Percentiles rank a stretch among this genome's conserved stretches.
Conservation (phyloP, 1,139 yeast genomes). For the Taphrina betulina region DNA sequence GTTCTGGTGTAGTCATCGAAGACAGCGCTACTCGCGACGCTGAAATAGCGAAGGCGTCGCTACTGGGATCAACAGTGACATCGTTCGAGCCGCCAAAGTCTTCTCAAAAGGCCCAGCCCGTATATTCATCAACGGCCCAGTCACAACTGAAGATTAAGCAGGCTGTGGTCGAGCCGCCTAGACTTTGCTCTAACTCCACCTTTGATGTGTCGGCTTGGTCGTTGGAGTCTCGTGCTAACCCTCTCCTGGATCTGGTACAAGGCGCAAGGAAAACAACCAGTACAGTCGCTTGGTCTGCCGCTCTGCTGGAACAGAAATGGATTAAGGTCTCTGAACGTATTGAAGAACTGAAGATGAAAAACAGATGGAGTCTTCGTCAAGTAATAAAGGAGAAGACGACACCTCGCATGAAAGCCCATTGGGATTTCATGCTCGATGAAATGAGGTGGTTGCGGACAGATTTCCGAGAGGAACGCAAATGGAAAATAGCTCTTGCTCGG, state of each 20-base stretch:
- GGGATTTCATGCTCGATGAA: conserved; percentile 76
- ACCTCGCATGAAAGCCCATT: conserved; percentile 56
- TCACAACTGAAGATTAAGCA: conserved; percentile 19
- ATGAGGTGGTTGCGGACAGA: conserved; percentile 83
- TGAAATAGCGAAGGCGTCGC: conserved; percentile 13
- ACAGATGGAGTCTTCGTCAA: conserved; percentile 89
- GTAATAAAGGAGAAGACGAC: conserved; percentile 75
- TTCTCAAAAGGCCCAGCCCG: background rate
- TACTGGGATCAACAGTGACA: conserved; percentile 14
- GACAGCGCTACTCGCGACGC: conserved; percentile 12
- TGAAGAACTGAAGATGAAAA: conserved; percentile 82
- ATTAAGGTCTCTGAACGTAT: conserved; percentile 90
- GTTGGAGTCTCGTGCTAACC: conserved; percentile 82
- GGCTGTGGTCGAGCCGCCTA: conserved; percentile 15
- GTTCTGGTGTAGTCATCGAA: background rate
- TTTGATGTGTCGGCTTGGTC: conserved; percentile 76
- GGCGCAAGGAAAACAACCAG: conserved; percentile 81
- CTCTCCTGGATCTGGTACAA: conserved; percentile 74
- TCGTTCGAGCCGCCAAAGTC: background rate
- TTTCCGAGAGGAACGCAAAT: conserved; percentile 59
- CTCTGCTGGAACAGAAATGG: conserved; percentile 86
- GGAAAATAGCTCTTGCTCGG: conserved; percentile 35
- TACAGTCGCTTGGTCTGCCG: conserved; percentile 80
- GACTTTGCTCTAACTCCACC: background rate
- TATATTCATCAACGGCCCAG: conserved; percentile 4